Percentiles rank a stretch among this genome's conserved stretches.
These are phyloP conservation scores for Gypsophila paniculata DNA, from an alignment of 179 eudicot genomes.

Conservation along the genomic window DNA sequence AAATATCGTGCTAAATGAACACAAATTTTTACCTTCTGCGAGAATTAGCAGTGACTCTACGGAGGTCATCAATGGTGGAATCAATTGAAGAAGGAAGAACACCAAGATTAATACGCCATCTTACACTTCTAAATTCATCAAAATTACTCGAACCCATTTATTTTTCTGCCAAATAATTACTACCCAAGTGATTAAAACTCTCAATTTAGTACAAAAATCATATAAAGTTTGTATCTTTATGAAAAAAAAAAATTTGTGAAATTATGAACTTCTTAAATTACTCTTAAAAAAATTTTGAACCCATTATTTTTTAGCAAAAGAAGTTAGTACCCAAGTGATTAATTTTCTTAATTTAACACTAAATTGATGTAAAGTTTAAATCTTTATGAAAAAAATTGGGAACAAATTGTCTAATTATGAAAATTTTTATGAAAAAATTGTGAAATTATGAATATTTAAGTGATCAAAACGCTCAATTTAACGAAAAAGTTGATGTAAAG, in stretches of 20 bases:
- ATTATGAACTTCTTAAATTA: slow-evolving; percentile 48
- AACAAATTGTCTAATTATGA: no score
- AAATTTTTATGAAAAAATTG: slow-evolving; percentile 43
- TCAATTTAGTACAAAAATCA: background rate
- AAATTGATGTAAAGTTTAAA: slow-evolving; percentile 12
- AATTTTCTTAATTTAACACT: slow-evolving; percentile 8
- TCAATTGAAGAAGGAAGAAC: slow-evolving; percentile 61
- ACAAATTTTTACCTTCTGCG: slow-evolving; percentile 54
- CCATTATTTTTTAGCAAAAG: slow-evolving; percentile 20
- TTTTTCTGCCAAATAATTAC: background rate
- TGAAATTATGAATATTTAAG: slow-evolving; percentile 6
- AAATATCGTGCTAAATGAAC: no score
- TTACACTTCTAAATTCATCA: slow-evolving; percentile 62
- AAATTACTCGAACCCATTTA: slow-evolving; percentile 37
- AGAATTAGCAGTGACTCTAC: slow-evolving; percentile 69
- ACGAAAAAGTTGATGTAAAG: no score
- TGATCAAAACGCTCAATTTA: slow-evolving; percentile 14
- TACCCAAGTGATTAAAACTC: slow-evolving; percentile 19
- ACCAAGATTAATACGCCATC: slow-evolving; percentile 87
- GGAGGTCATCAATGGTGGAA: slow-evolving; percentile 62
- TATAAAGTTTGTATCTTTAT: slow-evolving; percentile 15
- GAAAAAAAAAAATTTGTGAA: background rate
- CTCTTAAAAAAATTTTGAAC: slow-evolving; percentile 41
- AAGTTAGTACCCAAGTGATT: slow-evolving; percentile 12
- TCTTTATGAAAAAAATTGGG: background rate